These are phyloP conservation scores for Parachlorella kessleri DNA, from an alignment of 139 green algal genomes.

Conservation along the genomic window DNA sequence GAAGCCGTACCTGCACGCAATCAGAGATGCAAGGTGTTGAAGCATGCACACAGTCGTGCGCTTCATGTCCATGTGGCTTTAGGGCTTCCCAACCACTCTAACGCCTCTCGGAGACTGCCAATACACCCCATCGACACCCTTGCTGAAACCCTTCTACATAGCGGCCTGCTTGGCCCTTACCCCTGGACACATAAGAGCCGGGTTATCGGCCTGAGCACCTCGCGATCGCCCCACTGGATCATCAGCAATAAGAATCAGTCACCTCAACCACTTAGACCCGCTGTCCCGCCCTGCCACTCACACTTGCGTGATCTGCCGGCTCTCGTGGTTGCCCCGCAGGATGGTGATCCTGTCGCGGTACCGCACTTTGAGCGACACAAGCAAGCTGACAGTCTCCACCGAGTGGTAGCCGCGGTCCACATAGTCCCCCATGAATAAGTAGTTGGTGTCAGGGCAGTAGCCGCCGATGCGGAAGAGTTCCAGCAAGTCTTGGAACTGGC, in stretches of 20 bases:
- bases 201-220: too few relatives aligned
- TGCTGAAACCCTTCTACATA: too few relatives aligned
- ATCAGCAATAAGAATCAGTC: neutral
- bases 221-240: too few relatives aligned
- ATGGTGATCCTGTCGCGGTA: conserved; percentile 98
- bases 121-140: too few relatives aligned
- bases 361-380: conserved; percentile 92
- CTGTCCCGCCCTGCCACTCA: conserved; percentile 42
- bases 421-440: conserved; percentile 99
- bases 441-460: conserved; percentile 97
- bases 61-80: too few relatives aligned
- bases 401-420: conserved; percentile 98
- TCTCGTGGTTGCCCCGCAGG: conserved; percentile 98
- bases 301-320: conserved; percentile 98
- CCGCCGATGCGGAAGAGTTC: conserved; percentile 97
- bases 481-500: conserved; percentile 97
- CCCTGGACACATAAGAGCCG: too few relatives aligned
- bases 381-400: conserved; percentile 93
- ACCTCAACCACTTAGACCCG: neutral
- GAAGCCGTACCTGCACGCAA: conserved; percentile 91
- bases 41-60: neutral
- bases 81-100: too few relatives aligned
- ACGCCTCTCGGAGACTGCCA: too few relatives aligned
- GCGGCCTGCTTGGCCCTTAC: too few relatives aligned
- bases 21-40: neutral